Conservation (phyloP, 495 filamentous ascomycete species). For the Podospora anserina region DNA sequence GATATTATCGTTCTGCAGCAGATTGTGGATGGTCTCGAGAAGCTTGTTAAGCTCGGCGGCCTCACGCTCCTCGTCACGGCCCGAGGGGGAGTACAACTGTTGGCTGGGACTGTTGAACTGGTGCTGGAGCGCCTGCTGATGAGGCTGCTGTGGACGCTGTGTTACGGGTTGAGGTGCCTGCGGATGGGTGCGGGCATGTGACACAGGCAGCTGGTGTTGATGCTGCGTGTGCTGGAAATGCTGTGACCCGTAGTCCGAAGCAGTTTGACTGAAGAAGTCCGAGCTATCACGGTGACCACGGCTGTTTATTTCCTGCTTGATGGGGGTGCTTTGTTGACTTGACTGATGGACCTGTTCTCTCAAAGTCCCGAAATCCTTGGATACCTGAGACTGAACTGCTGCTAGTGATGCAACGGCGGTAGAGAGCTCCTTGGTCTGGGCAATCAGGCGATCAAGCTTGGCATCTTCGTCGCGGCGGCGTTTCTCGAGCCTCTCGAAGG, state of each 20-base stretch:
- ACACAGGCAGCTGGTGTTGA: conserved; percentile 17
- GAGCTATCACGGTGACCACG: conserved; percentile 21
- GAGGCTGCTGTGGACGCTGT: conserved; percentile 22
- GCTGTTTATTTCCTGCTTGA: conserved; percentile 10
- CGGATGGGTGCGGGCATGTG: conserved; percentile 18
- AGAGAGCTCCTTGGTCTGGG: conserved; percentile 65
- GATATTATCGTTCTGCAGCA: conserved; percentile 62
- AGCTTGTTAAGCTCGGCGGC: conserved; percentile 63
- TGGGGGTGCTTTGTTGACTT: conserved; percentile 18
- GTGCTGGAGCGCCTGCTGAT: conserved; percentile 32
- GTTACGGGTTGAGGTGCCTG: conserved; percentile 7
- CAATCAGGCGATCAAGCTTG: conserved; percentile 81
- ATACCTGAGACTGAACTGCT: conserved; percentile 50
- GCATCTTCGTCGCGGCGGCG: conserved; percentile 64
- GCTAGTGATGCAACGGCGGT: conserved; percentile 72
- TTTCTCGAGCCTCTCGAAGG: conserved; percentile 55
- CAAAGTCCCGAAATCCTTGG: conserved; percentile 25
- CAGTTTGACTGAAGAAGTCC: conserved; percentile 24
- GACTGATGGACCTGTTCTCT: conserved; percentile 30
- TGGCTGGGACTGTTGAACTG: conserved; percentile 31
- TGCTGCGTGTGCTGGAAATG: conserved; percentile 27
- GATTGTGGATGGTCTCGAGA: conserved; percentile 57
- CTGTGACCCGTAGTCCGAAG: conserved; percentile 19
- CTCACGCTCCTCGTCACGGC: conserved; percentile 38
- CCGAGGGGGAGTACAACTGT: conserved; percentile 36